Percentiles rank a stretch among this genome's conserved stretches.
Evolutionary conservation across 2,329 filamentous ascomycete species (phyloP).

Genomic region (Alternaria tenuissima): DNA sequence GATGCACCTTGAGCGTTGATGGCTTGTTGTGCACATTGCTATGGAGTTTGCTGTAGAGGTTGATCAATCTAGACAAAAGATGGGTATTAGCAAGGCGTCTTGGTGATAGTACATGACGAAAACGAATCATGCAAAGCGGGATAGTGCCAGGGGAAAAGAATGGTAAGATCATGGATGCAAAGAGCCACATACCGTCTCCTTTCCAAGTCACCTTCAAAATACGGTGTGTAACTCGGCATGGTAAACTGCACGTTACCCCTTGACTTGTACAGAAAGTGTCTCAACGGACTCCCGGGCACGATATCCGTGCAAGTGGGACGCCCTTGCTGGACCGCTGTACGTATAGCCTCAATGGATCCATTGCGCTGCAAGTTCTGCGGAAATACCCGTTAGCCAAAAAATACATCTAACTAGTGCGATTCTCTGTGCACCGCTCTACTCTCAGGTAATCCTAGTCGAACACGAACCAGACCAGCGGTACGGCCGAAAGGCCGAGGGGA

Average conservation of each 20-base stretch:
- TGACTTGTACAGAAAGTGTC: constrained; percentile 96
- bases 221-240: constrained; percentile 81
- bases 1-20: constrained; percentile 84
- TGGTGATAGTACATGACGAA: not conserved
- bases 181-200: constrained; percentile 63
- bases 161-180: not conserved
- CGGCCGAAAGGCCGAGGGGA: not conserved
- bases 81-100: not conserved
- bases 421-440: not conserved
- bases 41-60: constrained; percentile 85
- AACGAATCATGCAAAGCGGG: not conserved
- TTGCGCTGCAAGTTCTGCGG: constrained; percentile 68
- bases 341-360: constrained; percentile 77
- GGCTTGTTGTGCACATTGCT: constrained; percentile 84
- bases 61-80: constrained; percentile 60
- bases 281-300: constrained; percentile 78
- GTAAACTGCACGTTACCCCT: constrained; percentile 93
- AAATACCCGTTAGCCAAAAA: constrained; percentile 17
- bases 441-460: not conserved
- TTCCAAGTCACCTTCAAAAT: constrained; percentile 68
- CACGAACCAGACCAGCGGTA: not conserved
- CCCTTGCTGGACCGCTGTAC: constrained; percentile 72
- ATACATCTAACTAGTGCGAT: not conserved
- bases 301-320: constrained; percentile 78
- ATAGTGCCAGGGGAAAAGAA: not conserved